Conservation (phyloP, 2,329 filamentous ascomycete genomes). For the Coniochaeta prunicola region DNA sequence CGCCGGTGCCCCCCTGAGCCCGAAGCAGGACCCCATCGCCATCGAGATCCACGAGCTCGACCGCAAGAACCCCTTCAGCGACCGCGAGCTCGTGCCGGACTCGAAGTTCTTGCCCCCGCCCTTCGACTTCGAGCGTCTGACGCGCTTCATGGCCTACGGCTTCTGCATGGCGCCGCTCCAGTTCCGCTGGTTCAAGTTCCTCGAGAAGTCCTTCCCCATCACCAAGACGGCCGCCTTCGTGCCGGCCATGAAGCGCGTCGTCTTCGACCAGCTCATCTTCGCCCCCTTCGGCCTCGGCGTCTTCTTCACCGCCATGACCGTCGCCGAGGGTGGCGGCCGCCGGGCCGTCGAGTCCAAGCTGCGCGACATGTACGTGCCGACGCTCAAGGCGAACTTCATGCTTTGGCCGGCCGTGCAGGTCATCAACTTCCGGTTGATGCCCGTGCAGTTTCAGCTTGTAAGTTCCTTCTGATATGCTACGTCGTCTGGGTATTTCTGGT, state of each 20-base stretch:
- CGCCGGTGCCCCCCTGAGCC: slow-evolving; percentile 42
- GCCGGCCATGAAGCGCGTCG: slow-evolving; percentile 83
- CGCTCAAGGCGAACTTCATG: slow-evolving; percentile 90
- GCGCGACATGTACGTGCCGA: slow-evolving; percentile 86
- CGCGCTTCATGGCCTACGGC: slow-evolving; percentile 93
- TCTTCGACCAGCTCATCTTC: slow-evolving; percentile 88
- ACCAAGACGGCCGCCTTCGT: slow-evolving; percentile 66
- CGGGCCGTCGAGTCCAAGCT: slow-evolving; percentile 78
- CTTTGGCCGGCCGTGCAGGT: slow-evolving; percentile 95
- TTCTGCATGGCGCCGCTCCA: slow-evolving; percentile 94
- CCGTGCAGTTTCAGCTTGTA: slow-evolving; percentile 93
- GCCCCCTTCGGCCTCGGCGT: slow-evolving; percentile 77
- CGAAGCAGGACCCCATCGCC: slow-evolving; percentile 64
- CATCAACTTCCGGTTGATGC: slow-evolving; percentile 92
- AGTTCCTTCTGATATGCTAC: slow-evolving; percentile 29
- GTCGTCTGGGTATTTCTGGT: background rate
- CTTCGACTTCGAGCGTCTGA: slow-evolving; percentile 93
- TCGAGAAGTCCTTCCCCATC: slow-evolving; percentile 76
- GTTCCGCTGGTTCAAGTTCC: slow-evolving; percentile 90
- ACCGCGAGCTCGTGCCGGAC: slow-evolving; percentile 58
- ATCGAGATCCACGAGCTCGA: slow-evolving; percentile 88
- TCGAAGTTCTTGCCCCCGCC: slow-evolving; percentile 62
- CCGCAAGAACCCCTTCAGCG: slow-evolving; percentile 64
- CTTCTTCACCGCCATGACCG: slow-evolving; percentile 96
- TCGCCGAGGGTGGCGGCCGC: slow-evolving; percentile 84